These are phyloP conservation scores for Aspergillus niger DNA, from an alignment of 2,329 filamentous ascomycete genomes.

Conservation along the genomic window DNA sequence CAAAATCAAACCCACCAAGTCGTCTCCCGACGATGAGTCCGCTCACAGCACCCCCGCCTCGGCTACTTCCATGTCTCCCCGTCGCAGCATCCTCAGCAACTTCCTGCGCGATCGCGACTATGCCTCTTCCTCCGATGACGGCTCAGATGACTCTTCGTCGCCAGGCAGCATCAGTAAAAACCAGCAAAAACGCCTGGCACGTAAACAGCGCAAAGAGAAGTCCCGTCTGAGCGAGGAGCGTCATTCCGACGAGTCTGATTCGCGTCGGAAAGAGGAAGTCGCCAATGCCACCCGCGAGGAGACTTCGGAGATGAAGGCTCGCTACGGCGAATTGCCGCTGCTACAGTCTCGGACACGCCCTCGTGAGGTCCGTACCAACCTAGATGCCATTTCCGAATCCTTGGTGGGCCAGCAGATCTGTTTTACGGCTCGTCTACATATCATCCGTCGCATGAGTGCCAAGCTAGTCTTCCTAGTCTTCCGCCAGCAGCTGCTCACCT, in stretches of 20 bases:
- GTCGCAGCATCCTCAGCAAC: conserved; percentile 43
- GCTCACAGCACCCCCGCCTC: conserved; percentile 21
- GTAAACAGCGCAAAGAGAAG: conserved; percentile 43
- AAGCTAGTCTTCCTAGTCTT: conserved; percentile 84
- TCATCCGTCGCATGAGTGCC: conserved; percentile 77
- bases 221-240: conserved; percentile 48
- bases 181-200: conserved; percentile 46
- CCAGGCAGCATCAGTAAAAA: conserved; percentile 46
- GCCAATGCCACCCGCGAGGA: conserved; percentile 54
- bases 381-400: conserved; percentile 55
- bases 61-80: conserved; percentile 32
- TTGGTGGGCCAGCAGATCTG: conserved; percentile 61
- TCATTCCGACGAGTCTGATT: conserved; percentile 43
- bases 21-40: conserved; percentile 27
- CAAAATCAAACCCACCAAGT: conserved; percentile 36
- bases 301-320: conserved; percentile 59
- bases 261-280: conserved; percentile 45
- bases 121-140: conserved; percentile 46
- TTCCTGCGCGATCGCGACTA: conserved; percentile 47
- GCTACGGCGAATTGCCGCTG: conserved; percentile 60
- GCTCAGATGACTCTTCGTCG: conserved; percentile 40
- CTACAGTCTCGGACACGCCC: conserved; percentile 59
- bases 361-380: conserved; percentile 49
- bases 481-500: conserved; percentile 77
- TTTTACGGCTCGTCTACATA: conserved; percentile 74